Evolutionary conservation across 78 protist genomes (phyloP), one percentile per base, ranked within the genome.

Genomic region (Dictyostelium capitatum): DNA sequence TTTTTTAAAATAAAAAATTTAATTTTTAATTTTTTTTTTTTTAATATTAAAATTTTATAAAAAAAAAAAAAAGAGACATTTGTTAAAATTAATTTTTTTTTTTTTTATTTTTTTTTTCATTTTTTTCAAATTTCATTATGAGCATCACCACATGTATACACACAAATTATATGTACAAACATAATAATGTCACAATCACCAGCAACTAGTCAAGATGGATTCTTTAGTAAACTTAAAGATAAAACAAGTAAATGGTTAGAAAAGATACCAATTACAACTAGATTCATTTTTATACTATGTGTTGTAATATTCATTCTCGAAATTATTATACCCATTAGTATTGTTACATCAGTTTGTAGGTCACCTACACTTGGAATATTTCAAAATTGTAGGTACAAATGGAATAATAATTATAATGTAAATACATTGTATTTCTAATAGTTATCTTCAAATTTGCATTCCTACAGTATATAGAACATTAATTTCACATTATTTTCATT

Each of bases 241-340:
- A 67, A 67, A 32, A 32, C 47, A 3, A 67, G 12, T 67, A 11
- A 17, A 11, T 67, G 14, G 43, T 32, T 82, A 32, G 28, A 9
- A 9, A 54, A 77, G 8, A 43, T 74, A 37, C 74, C 92, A 20
- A 46, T 84, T 3, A 12, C 75, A n/a, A 84, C 92, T 14, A 72
- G 92, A 59, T 84, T 74, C 47, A 74, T 73, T 47, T 84, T 84
- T 2, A n/a, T 84, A 3, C 19, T 74, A 46, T 74, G 82, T 74
- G 51, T 72, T 41, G 12, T 4, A 14, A 15, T 84, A 54, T 84
- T 84, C 75, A 4, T 74, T 15, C 47, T 84, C 0, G 30, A 28
- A 59, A 51, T 20, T 19, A 19, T 73, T 4, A 17, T 53, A 12
- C 25, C 17, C 14, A 25, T 84, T 25, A 10, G 12, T 7, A 28